Conservation (phyloP, 2,329 filamentous ascomycete species). For the Neofusicoccum sp. region DNA sequence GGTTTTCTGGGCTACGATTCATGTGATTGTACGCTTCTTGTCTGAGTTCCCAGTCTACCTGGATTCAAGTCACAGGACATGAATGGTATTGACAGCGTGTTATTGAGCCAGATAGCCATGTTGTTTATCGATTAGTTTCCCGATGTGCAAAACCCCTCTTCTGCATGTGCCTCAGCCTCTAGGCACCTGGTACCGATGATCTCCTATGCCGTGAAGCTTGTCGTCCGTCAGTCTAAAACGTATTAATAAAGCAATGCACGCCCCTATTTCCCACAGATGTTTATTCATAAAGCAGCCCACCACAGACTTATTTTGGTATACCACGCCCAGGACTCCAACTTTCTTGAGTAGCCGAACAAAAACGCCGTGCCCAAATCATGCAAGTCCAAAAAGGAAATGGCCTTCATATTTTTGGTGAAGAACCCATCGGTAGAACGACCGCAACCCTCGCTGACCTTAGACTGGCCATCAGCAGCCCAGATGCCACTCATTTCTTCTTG, state of each 20-base stretch:
- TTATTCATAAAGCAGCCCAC: not conserved
- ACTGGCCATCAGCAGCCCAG: not conserved
- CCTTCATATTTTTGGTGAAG: not conserved
- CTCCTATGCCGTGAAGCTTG: not conserved
- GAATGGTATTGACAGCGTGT: too few species aligned
- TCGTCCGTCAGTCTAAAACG: too few species aligned
- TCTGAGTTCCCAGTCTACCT: too few species aligned
- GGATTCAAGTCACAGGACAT: too few species aligned
- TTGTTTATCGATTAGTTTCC: too few species aligned
- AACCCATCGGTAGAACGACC: not conserved
- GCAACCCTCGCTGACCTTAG: not conserved
- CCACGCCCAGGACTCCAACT: not conserved
- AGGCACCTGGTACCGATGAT: too few species aligned
- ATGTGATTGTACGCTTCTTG: too few species aligned
- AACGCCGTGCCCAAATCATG: not conserved
- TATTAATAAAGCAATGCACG: not conserved
- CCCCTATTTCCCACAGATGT: not conserved
- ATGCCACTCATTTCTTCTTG: conserved; percentile 33
- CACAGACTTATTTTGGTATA: not conserved
- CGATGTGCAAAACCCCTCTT: too few species aligned
- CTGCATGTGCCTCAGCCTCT: too few species aligned
- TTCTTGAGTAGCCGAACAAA: not conserved
- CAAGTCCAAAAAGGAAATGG: not conserved
- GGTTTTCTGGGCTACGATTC: too few species aligned
- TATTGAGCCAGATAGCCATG: too few species aligned